Percentiles rank a stretch among this genome's conserved stretches.
phyloP scores from a whole-genome alignment of 306 rosid species.

The Dryas drummondii region DNA sequence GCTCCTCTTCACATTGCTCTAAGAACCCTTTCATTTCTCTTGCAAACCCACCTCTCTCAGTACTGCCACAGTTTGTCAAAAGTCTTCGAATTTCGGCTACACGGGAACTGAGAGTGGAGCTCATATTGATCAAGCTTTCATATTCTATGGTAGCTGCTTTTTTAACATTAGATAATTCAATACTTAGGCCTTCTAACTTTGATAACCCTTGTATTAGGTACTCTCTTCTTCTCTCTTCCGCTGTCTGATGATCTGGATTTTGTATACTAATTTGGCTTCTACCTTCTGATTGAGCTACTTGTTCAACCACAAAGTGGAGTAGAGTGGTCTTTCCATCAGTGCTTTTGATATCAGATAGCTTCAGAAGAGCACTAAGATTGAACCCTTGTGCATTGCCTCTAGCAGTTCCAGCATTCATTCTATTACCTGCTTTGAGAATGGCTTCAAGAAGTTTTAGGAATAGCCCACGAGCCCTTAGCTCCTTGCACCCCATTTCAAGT shows the following conservation, averaged over 20 bases:
- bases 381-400: slow-evolving; percentile 85
- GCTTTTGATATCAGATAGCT: slow-evolving; percentile 72
- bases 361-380: slow-evolving; percentile 65
- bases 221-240: slow-evolving; percentile 47
- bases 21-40: slow-evolving; percentile 61
- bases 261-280: slow-evolving; percentile 20
- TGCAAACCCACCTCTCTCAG: slow-evolving; percentile 46
- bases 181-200: slow-evolving; percentile 45
- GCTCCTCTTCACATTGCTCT: slow-evolving; percentile 67
- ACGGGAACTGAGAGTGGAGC: slow-evolving; percentile 40
- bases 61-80: slow-evolving; percentile 37
- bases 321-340: slow-evolving; percentile 72
- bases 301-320: slow-evolving; percentile 77
- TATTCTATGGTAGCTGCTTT: slow-evolving; percentile 65
- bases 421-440: slow-evolving; percentile 80
- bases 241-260: slow-evolving; percentile 1
- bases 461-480: slow-evolving; percentile 52
- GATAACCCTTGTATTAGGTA: slow-evolving; percentile 43
- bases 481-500: slow-evolving; percentile 67
- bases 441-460: slow-evolving; percentile 81
- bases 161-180: slow-evolving; percentile 59
- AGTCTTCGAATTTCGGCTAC: slow-evolving; percentile 44
- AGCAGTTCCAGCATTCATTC: slow-evolving; percentile 87
- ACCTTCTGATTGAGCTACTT: slow-evolving; percentile 79
- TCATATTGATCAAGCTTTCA: slow-evolving; percentile 40